phyloP scores from a whole-genome alignment of 108 stramenopile species.

The Aureococcus anophagefferens region DNA sequence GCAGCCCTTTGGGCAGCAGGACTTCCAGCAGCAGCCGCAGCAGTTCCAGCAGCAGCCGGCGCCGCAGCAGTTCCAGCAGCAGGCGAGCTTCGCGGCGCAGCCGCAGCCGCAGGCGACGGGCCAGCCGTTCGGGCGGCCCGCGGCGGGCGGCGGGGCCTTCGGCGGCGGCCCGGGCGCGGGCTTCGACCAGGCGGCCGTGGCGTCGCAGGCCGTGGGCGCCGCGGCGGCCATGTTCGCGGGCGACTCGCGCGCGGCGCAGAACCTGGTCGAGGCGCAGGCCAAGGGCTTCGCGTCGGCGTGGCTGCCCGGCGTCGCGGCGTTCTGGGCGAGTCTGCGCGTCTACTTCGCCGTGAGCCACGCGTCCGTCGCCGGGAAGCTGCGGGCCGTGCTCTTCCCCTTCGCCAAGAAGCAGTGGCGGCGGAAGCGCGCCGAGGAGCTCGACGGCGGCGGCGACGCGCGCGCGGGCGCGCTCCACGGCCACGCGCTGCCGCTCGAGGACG shows the following conservation, averaged over 20 bases:
- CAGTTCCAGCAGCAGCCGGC: too few relatives aligned
- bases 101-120: too few relatives aligned
- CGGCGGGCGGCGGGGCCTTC: too few relatives aligned
- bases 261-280: background rate
- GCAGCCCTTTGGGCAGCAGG: too few relatives aligned
- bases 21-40: too few relatives aligned
- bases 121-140: too few relatives aligned
- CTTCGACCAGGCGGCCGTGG: background rate
- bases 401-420: slow-evolving; percentile 29
- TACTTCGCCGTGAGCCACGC: slow-evolving; percentile 36
- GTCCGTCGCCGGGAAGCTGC: slow-evolving; percentile 34
- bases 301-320: slow-evolving; percentile 24
- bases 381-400: slow-evolving; percentile 26
- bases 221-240: background rate
- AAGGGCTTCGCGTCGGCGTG: background rate
- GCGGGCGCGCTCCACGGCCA: background rate
- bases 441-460: slow-evolving; percentile 7
- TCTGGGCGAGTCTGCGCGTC: slow-evolving; percentile 20
- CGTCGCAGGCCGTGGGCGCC: background rate
- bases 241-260: background rate
- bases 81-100: too few relatives aligned
- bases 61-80: too few relatives aligned
- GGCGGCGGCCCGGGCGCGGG: too few relatives aligned
- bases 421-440: slow-evolving; percentile 13
- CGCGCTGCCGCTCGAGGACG: slow-evolving; percentile 27